These are phyloP conservation scores for Solanum verrucosum DNA, from an alignment of 257 asterid genomes.

Conservation along the genomic window DNA sequence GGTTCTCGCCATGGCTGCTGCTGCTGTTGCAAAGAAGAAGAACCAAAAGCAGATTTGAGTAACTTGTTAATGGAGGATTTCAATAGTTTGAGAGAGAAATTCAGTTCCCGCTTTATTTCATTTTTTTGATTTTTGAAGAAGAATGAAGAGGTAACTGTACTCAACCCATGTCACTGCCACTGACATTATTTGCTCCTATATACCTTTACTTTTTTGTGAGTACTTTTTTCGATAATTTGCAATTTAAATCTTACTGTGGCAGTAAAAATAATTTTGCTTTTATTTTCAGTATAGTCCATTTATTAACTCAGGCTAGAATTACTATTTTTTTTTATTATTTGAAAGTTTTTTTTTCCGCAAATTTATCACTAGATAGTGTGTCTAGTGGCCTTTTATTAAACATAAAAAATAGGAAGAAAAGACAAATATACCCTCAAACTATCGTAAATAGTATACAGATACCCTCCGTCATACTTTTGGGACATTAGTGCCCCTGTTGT, in stretches of 20 bases:
- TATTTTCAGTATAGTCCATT: background rate
- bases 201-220: background rate
- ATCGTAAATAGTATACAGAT: too few relatives aligned
- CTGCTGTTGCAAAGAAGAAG: background rate
- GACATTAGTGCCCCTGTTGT: too few relatives aligned
- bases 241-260: background rate
- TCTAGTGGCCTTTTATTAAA: too few relatives aligned
- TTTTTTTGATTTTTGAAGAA: background rate
- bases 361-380: too few relatives aligned
- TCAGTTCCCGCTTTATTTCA: background rate
- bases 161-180: background rate
- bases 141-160: background rate
- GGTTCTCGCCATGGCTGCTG: constrained; percentile 49
- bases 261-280: background rate
- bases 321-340: too few relatives aligned
- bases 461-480: too few relatives aligned
- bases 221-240: background rate
- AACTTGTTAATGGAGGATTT: background rate
- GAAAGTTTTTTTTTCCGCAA: too few relatives aligned
- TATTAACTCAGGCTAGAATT: too few relatives aligned
- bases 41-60: background rate
- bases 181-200: background rate
- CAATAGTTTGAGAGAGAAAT: background rate
- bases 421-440: too few relatives aligned
- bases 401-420: too few relatives aligned